Percentiles rank a stretch among this genome's conserved stretches.
phyloP scores from a whole-genome alignment of 2,329 filamentous ascomycete species.

The Aspergillus sp. region DNA sequence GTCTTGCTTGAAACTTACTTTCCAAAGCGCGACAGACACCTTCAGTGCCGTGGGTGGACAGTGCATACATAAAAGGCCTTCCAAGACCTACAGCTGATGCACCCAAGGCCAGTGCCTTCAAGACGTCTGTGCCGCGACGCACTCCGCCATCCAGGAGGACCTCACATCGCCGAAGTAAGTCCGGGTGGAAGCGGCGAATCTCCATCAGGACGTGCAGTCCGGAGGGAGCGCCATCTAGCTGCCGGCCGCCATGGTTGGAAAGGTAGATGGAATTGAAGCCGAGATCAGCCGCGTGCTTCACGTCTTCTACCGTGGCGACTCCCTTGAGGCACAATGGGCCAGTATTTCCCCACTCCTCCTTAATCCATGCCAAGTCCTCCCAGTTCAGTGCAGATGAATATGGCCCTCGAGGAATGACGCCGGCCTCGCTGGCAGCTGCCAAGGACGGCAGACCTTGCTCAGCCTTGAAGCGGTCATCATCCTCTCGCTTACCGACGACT shows the following conservation, averaged over 20 bases:
- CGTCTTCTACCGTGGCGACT: neutral
- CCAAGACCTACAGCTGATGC: no score
- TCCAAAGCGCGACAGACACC: no score
- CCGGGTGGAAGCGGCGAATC: no score
- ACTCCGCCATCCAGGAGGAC: no score
- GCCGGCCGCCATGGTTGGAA: no score
- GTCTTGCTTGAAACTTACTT: no score
- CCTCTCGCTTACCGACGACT: neutral
- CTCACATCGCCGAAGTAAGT: no score
- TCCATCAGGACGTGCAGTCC: no score
- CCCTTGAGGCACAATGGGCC: neutral
- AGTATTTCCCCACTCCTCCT: neutral
- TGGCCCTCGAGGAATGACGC: neutral
- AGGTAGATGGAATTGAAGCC: neutral
- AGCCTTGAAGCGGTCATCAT: neutral
- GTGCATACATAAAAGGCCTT: no score
- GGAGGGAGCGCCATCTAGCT: neutral
- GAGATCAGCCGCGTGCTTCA: neutral
- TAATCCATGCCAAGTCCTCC: neutral
- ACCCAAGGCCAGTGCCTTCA: no score
- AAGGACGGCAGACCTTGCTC: neutral
- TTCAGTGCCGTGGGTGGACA: no score
- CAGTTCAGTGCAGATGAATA: neutral
- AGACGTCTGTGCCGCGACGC: no score
- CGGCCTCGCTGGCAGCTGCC: neutral